Evolutionary conservation across 2,329 filamentous ascomycete species (phyloP).

Genomic region (Colletotrichum lentis): DNA sequence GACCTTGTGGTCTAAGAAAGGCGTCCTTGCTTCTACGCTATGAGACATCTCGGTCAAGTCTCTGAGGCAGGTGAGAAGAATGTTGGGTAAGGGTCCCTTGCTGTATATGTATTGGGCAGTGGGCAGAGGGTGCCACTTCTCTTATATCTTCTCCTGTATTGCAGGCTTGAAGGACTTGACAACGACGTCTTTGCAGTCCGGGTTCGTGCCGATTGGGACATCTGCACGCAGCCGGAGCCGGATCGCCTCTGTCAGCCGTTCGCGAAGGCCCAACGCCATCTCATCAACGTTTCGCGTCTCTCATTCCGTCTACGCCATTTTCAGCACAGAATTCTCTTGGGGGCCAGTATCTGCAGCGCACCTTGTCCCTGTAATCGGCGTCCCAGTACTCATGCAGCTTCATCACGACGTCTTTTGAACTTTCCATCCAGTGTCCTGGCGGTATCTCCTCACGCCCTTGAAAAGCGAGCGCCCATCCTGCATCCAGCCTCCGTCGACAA

Average conservation of each 20-base stretch:
- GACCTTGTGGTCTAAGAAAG: constrained; percentile 47
- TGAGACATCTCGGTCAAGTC: constrained; percentile 50
- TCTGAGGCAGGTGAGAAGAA: constrained; percentile 44
- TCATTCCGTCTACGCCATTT: constrained; percentile 40
- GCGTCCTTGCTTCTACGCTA: constrained; percentile 47
- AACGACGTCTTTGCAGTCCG: constrained; percentile 12
- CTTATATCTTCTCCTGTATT: constrained; percentile 39
- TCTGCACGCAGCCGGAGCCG: constrained; percentile 62
- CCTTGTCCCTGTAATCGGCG: constrained; percentile 61
- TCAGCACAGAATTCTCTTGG: accelerated
- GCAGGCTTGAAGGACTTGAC: constrained; percentile 24
- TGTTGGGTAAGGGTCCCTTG: constrained; percentile 41
- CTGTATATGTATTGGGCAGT: constrained; percentile 42
- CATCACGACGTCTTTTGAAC: constrained; percentile 47
- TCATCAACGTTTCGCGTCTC: constrained; percentile 59
- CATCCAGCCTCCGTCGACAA: constrained; percentile 56
- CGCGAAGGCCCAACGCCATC: constrained; percentile 58
- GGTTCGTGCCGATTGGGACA: constrained; percentile 58
- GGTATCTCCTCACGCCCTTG: constrained; percentile 53
- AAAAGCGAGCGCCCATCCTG: constrained; percentile 59
- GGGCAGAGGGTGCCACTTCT: constrained; percentile 45
- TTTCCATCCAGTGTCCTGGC: constrained; percentile 55
- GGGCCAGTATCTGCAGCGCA: constrained; percentile 30
- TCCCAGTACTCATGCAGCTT: constrained; percentile 61
- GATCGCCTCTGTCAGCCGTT: constrained; percentile 60